Conservation (phyloP, 1,284 basidiomycete species). For the Gymnopus androsaceus region DNA sequence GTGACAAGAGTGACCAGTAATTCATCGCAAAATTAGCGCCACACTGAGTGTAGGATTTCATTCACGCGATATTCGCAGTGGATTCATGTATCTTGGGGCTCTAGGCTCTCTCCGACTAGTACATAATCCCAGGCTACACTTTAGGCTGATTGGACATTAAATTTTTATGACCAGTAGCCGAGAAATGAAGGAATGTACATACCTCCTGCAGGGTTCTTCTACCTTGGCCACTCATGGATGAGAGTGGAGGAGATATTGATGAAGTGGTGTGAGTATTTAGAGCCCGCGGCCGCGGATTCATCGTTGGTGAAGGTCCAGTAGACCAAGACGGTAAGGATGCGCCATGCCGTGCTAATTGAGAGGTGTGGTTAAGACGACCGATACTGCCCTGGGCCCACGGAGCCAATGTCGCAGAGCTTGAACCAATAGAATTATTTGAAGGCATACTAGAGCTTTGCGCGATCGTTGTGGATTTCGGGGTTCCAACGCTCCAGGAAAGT, state of each 20-base stretch:
- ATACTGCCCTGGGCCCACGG: not conserved
- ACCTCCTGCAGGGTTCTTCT: not conserved
- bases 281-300: not conserved
- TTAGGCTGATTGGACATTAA: not conserved
- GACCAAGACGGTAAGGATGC: constrained; percentile 4
- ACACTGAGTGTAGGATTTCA: not conserved
- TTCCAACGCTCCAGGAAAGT: constrained; percentile 53
- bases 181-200: not conserved
- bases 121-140: not conserved
- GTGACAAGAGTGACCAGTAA: no score
- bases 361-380: not conserved
- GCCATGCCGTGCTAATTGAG: not conserved
- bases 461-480: not conserved
- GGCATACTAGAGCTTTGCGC: not conserved
- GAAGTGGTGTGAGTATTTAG: not conserved
- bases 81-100: no score
- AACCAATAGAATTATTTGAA: not conserved
- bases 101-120: no score
- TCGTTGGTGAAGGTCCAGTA: not conserved
- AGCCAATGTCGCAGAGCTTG: not conserved
- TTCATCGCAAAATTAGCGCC: no score
- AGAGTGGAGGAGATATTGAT: not conserved
- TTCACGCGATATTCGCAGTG: constrained; percentile 1
- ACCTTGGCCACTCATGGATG: not conserved
- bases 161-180: not conserved